Conservation (phyloP, 208 protist species). For the Acanthamoeba polyphaga region DNA sequence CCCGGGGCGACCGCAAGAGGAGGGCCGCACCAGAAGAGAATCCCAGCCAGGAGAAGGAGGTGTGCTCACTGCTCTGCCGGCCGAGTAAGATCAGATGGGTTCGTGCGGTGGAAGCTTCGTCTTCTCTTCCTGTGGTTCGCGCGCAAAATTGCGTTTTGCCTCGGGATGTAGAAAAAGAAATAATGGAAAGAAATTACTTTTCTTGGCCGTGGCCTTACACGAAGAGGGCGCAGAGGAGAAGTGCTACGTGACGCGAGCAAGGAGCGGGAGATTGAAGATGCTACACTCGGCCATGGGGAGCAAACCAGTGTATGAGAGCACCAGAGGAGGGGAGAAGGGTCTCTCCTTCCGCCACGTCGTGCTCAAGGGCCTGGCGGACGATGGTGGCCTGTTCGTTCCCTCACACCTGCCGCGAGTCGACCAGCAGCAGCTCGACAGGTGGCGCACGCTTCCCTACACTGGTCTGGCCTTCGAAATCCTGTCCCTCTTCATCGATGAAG, state of each 20-base stretch:
- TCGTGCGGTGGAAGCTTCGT: not conserved
- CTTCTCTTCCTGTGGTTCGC: not conserved
- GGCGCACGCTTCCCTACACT: conserved; percentile 64
- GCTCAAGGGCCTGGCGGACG: conserved; percentile 81
- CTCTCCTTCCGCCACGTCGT: conserved; percentile 79
- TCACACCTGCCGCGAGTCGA: conserved; percentile 73
- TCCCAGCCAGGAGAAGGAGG: too few relatives aligned
- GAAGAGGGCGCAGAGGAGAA: not conserved
- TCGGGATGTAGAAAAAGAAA: too few relatives aligned
- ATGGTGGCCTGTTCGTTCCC: conserved; percentile 84
- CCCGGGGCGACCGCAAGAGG: too few relatives aligned
- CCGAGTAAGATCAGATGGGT: not conserved
- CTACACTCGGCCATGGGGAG: not conserved
- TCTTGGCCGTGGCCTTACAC: not conserved
- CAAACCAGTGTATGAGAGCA: conserved; percentile 65
- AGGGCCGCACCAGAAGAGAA: too few relatives aligned
- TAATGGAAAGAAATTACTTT: too few relatives aligned
- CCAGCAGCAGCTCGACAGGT: conserved; percentile 37
- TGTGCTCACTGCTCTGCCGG: too few relatives aligned
- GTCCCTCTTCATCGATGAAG: conserved; percentile 70
- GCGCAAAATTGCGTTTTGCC: not conserved
- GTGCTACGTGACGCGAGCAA: too few relatives aligned
- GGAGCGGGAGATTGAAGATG: not conserved
- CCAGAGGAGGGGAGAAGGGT: conserved; percentile 54
- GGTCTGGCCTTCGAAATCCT: conserved; percentile 61